Conservation (phyloP, 2,329 filamentous ascomycete species). For the Emmonsiellopsis sp. region DNA sequence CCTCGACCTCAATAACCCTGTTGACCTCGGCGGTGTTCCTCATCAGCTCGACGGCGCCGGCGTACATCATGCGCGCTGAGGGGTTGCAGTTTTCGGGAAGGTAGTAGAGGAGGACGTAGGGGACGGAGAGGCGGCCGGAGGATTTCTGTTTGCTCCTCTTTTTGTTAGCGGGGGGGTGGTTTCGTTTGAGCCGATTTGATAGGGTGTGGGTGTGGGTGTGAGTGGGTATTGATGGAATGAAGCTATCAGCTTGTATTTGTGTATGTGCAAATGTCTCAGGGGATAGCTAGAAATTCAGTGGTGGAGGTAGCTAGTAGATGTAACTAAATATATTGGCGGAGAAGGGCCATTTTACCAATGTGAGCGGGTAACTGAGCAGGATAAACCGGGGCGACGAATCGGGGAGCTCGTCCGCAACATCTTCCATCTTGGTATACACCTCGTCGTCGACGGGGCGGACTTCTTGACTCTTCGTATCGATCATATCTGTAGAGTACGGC, state of each 20-base stretch:
- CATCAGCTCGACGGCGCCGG: constrained; percentile 92
- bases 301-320: no score
- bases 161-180: neutral
- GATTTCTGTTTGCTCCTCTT: constrained; percentile 39
- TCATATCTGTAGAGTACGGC: constrained; percentile 54
- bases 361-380: constrained; percentile 82
- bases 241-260: neutral
- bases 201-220: neutral
- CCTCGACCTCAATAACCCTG: constrained; percentile 74
- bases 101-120: constrained; percentile 93
- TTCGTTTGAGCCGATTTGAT: neutral
- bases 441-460: constrained; percentile 74
- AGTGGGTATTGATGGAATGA: neutral
- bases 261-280: neutral
- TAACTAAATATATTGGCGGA: neutral
- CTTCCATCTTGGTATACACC: constrained; percentile 71
- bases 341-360: constrained; percentile 48
- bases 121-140: constrained; percentile 75
- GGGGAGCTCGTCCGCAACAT: constrained; percentile 79
- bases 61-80: constrained; percentile 85
- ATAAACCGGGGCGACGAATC: constrained; percentile 87
- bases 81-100: constrained; percentile 84
- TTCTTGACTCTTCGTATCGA: constrained; percentile 83
- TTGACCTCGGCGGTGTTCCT: constrained; percentile 86
- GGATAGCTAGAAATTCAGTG: no score